Conservation (phyloP, 2,329 filamentous ascomycete species). For the Epichloe uncinata region DNA sequence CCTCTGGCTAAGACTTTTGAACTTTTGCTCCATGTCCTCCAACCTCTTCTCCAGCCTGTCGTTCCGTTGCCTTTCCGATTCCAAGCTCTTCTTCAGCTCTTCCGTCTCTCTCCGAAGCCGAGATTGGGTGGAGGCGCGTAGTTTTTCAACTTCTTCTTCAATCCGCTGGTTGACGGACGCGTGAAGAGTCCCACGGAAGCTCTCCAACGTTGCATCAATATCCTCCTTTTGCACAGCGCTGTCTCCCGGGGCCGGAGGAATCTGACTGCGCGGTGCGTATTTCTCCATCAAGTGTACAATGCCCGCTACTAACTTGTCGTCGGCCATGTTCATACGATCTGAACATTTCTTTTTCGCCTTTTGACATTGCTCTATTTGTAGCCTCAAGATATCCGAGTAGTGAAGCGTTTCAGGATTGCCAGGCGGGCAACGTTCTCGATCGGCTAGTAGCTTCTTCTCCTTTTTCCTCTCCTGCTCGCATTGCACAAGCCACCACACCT, state of each 20-base stretch:
- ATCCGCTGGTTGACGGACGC: neutral
- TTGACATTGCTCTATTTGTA: constrained; percentile 7
- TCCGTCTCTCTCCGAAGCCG: constrained; percentile 3
- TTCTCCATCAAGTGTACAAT: constrained; percentile 1
- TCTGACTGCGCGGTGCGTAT: neutral
- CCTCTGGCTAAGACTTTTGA: constrained; percentile 3
- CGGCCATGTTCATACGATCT: constrained; percentile 3
- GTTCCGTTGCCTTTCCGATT: constrained; percentile 2
- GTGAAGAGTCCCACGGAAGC: neutral
- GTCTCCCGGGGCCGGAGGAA: neutral
- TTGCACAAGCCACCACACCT: constrained; percentile 9
- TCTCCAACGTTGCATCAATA: constrained; percentile 1
- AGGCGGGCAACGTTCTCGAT: constrained; percentile 8
- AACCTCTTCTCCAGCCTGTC: constrained; percentile 14
- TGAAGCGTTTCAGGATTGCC: constrained; percentile 13
- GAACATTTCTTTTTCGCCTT: constrained; percentile 6
- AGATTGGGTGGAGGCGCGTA: neutral
- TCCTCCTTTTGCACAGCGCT: neutral
- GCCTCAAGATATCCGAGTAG: constrained; percentile 8
- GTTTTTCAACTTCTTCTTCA: neutral
- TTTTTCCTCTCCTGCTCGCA: constrained; percentile 9
- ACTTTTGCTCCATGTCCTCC: constrained; percentile 9
- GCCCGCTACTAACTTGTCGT: constrained; percentile 2
- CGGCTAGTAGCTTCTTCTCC: constrained; percentile 7
- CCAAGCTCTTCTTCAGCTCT: constrained; percentile 2